Evolutionary conservation across 1,284 basidiomycete genomes (phyloP).

Genomic region (Phylloporus sp.): DNA sequence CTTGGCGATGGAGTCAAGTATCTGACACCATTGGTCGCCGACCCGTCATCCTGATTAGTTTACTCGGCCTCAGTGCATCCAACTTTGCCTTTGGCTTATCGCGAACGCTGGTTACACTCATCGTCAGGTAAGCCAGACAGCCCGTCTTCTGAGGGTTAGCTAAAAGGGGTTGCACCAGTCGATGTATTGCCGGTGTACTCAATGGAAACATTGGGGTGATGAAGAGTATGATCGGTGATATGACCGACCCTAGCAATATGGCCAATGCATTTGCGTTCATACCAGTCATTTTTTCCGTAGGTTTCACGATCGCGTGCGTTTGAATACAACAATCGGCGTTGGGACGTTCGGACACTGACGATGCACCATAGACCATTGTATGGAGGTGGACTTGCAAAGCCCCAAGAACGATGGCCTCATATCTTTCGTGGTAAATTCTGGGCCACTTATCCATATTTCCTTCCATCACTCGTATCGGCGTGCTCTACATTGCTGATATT

Average conservation of each 20-base stretch:
- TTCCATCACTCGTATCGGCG: too few relatives aligned
- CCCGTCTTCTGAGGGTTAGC: neutral
- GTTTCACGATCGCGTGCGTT: neutral
- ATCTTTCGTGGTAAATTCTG: too few relatives aligned
- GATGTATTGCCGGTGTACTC: neutral
- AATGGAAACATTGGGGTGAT: neutral
- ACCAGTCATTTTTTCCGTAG: neutral
- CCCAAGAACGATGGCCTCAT: too few relatives aligned
- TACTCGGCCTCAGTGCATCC: too few relatives aligned
- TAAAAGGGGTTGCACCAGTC: neutral
- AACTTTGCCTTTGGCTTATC: too few relatives aligned
- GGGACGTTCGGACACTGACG: neutral
- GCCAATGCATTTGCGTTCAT: neutral
- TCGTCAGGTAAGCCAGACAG: neutral
- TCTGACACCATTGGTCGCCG: too few relatives aligned
- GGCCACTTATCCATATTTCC: too few relatives aligned
- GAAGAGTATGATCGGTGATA: too few relatives aligned
- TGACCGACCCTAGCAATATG: neutral
- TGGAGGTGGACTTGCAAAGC: too few relatives aligned
- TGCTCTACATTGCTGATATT: neutral
- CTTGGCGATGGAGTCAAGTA: too few relatives aligned
- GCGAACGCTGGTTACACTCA: neutral
- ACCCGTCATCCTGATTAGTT: too few relatives aligned
- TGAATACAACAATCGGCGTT: neutral
- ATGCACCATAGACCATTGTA: neutral